Evolutionary conservation across 2,329 filamentous ascomycete genomes (phyloP).

Genomic region (Stylonectria norvegica): DNA sequence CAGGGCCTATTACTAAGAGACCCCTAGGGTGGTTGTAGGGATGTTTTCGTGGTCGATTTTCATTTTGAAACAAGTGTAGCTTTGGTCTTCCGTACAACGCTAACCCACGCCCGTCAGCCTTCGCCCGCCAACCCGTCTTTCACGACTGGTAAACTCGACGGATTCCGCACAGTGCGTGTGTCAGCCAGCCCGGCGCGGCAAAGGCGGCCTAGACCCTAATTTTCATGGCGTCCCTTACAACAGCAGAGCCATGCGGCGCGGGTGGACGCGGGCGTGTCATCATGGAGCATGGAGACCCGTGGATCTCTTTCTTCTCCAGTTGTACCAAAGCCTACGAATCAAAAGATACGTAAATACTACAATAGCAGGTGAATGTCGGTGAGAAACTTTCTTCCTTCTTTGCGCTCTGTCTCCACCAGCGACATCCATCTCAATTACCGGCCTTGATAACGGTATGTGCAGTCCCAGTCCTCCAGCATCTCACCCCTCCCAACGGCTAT

Average conservation of each 20-base stretch:
- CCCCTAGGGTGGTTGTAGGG: too few relatives aligned
- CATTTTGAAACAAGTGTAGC: too few relatives aligned
- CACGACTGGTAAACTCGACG: neutral
- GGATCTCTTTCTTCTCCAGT: neutral
- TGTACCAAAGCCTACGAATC: neutral
- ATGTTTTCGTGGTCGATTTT: too few relatives aligned
- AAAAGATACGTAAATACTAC: neutral
- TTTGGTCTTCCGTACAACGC: too few relatives aligned
- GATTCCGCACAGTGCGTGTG: conserved; percentile 7
- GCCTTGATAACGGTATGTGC: too few relatives aligned
- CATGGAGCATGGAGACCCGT: neutral
- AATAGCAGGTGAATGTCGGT: conserved; percentile 11
- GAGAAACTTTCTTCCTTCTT: conserved; percentile 3
- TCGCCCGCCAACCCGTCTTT: neutral
- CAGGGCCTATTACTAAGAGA: too few relatives aligned
- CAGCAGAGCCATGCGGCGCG: conserved; percentile 9
- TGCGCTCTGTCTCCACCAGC: neutral
- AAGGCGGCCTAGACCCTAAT: conserved; percentile 8
- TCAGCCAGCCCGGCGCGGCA: conserved; percentile 6
- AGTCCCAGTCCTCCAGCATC: too few relatives aligned
- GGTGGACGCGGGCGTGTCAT: neutral
- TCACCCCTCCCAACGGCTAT: too few relatives aligned
- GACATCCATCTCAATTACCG: too few relatives aligned
- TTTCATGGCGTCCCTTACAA: too few relatives aligned
- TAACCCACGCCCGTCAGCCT: too few relatives aligned